Conservation (phyloP, 2,329 filamentous ascomycete species). For the Immersiporthe knoxdaviesiana region DNA sequence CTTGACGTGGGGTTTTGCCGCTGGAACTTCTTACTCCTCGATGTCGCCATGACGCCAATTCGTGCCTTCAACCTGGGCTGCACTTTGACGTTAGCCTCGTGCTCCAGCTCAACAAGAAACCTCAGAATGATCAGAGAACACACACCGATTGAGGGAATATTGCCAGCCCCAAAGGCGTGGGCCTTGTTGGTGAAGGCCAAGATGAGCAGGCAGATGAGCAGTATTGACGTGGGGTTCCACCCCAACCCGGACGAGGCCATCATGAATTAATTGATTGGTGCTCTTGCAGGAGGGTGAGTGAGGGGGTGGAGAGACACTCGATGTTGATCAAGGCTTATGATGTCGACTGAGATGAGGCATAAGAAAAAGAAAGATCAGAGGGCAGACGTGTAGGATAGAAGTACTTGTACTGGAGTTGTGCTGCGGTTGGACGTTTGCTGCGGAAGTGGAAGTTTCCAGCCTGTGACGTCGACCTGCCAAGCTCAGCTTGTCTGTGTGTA, state of each 20-base stretch:
- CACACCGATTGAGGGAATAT: constrained; percentile 65
- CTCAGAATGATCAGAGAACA: constrained; percentile 31
- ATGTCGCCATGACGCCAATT: constrained; percentile 72
- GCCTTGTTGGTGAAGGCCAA: constrained; percentile 59
- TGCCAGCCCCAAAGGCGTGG: constrained; percentile 69
- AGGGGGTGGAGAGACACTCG: neutral
- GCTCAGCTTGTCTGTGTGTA: neutral
- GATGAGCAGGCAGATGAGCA: constrained; percentile 57
- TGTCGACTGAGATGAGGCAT: neutral
- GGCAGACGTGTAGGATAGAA: neutral
- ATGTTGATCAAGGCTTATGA: neutral
- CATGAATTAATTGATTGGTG: constrained; percentile 18
- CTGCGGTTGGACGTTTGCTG: neutral
- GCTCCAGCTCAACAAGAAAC: neutral
- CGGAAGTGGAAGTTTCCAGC: neutral
- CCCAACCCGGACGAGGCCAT: constrained; percentile 55
- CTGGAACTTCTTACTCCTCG: constrained; percentile 10
- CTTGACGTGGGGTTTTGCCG: constrained; percentile 38
- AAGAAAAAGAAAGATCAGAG: neutral
- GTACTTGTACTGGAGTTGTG: neutral
- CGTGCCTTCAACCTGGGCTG: constrained; percentile 63
- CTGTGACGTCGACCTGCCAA: constrained; percentile 10
- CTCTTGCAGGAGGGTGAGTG: neutral
- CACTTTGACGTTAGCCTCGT: neutral
- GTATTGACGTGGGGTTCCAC: constrained; percentile 48